phyloP scores from a whole-genome alignment of 2,329 filamentous ascomycete species.

The Monilinia aucupariae region DNA sequence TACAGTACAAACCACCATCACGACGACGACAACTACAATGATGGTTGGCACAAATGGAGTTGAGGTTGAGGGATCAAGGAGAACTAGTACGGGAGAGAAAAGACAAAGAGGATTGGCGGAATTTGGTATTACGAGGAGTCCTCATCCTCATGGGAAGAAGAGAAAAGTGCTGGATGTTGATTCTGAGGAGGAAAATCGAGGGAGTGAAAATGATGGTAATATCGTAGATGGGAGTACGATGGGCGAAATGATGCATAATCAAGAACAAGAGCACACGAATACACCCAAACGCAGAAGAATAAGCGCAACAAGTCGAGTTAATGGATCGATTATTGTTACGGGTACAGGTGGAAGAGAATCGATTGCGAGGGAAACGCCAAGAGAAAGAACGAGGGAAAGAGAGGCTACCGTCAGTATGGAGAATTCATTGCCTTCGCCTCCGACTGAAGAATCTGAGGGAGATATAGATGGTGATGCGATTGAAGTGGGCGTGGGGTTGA shows the following conservation, averaged over 20 bases:
- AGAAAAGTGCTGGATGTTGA: not conserved
- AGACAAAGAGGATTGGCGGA: slow-evolving; percentile 8
- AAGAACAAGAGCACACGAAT: not conserved
- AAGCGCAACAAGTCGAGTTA: not conserved
- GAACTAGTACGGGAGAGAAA: not conserved
- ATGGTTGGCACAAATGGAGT: not conserved
- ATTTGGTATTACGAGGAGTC: slow-evolving; percentile 10
- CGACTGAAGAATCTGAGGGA: not conserved
- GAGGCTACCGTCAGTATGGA: slow-evolving; percentile 5
- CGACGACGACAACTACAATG: not conserved
- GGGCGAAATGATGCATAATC: not conserved
- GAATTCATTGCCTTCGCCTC: not conserved
- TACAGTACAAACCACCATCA: not conserved
- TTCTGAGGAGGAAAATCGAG: not conserved
- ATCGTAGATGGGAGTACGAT: not conserved
- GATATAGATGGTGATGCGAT: not conserved
- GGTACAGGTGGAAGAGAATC: not conserved
- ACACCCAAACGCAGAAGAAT: slow-evolving; percentile 4
- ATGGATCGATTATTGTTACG: not conserved
- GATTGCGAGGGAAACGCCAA: not conserved
- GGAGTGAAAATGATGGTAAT: not conserved
- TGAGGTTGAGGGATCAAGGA: not conserved
- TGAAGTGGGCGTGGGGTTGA: not conserved
- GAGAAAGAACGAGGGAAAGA: slow-evolving; percentile 1
- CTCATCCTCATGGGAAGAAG: not conserved